phyloP scores from a whole-genome alignment of 179 eudicot genomes.

The Actinidia polygama region DNA sequence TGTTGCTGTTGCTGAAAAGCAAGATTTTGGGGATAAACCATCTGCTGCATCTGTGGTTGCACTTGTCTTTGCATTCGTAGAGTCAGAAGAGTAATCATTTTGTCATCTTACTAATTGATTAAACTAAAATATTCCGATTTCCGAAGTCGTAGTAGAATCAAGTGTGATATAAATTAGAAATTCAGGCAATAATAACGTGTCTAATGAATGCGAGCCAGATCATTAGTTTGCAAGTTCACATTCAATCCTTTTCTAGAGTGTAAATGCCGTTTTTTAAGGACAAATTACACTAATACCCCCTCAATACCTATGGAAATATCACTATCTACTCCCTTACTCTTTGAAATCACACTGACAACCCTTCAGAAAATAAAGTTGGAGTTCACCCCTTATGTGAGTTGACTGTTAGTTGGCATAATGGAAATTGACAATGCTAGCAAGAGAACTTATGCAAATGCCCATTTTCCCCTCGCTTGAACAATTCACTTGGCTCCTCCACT shows the following conservation, averaged over 20 bases:
- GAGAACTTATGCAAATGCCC: no score
- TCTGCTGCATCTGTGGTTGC: constrained; percentile 71
- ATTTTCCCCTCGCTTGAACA: no score
- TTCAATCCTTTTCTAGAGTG: not conserved
- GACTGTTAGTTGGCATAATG: no score
- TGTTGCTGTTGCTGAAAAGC: constrained; percentile 72
- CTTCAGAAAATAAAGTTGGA: no score
- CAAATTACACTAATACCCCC: no score
- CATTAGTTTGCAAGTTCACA: not conserved
- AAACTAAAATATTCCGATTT: not conserved
- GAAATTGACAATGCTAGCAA: no score
- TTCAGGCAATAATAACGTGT: not conserved
- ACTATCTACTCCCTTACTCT: no score
- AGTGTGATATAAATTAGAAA: not conserved
- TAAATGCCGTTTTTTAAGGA: no score
- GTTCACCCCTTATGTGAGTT: no score
- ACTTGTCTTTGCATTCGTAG: constrained; percentile 67
- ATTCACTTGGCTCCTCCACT: no score
- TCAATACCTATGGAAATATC: no score
- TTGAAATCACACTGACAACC: no score
- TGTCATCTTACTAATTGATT: not conserved
- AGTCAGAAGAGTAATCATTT: constrained; percentile 3
- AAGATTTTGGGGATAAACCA: constrained; percentile 57
- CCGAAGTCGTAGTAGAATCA: not conserved
- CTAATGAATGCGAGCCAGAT: not conserved